These are phyloP conservation scores for Penicillium steckii DNA, from an alignment of 495 filamentous ascomycete genomes.

Conservation along the genomic window DNA sequence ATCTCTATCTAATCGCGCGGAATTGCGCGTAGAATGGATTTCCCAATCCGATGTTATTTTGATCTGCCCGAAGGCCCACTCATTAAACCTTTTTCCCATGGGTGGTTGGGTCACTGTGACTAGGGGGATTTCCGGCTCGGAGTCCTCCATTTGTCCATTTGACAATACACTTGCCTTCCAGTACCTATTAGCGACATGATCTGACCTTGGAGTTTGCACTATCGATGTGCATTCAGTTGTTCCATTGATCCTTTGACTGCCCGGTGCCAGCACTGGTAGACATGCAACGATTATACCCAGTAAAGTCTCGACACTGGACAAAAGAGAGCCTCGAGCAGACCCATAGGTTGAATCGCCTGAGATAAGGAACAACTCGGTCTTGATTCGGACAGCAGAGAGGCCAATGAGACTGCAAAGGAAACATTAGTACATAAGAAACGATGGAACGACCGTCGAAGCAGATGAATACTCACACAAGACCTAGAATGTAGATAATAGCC, in stretches of 20 bases:
- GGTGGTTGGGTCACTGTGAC: slow-evolving; percentile 18
- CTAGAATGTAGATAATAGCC: slow-evolving; percentile 8
- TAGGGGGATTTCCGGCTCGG: slow-evolving; percentile 21
- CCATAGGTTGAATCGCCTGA: slow-evolving; percentile 13
- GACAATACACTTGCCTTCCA: slow-evolving; percentile 17
- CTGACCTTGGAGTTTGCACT: neutral
- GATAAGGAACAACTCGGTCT: slow-evolving; percentile 6
- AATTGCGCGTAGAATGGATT: slow-evolving; percentile 29
- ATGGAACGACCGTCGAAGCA: no score
- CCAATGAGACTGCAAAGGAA: slow-evolving; percentile 11
- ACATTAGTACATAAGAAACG: neutral
- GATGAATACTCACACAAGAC: slow-evolving; percentile 16
- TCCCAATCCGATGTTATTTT: slow-evolving; percentile 30
- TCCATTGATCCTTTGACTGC: slow-evolving; percentile 3
- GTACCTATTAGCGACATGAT: slow-evolving; percentile 1
- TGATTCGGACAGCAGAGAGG: slow-evolving; percentile 15
- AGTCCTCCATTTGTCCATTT: slow-evolving; percentile 8
- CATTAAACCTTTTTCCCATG: slow-evolving; percentile 17
- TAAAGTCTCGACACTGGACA: slow-evolving; percentile 9
- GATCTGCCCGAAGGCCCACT: slow-evolving; percentile 23
- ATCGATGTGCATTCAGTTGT: slow-evolving; percentile 1
- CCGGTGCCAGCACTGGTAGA: slow-evolving; percentile 14
- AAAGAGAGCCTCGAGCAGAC: slow-evolving; percentile 15
- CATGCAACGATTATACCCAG: slow-evolving; percentile 22
- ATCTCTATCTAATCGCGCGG: slow-evolving; percentile 14